Evolutionary conservation across 2,329 filamentous ascomycete genomes (phyloP), one percentile per base, ranked within the genome.

Genomic region (Ophiostoma triangulosporum): DNA sequence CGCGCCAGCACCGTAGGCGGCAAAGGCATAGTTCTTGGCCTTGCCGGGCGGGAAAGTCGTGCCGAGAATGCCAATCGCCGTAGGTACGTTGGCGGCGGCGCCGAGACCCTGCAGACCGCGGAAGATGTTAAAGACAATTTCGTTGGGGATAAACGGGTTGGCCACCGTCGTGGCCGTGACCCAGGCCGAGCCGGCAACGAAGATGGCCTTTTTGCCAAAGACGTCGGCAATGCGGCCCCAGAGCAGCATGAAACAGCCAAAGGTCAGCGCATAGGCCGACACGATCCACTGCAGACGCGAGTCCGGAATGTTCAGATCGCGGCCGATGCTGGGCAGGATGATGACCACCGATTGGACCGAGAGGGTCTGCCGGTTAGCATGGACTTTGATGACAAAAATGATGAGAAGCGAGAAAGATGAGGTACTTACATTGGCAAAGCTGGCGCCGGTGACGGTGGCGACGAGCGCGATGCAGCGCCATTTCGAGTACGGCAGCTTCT

Each of bases 1-100:
- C 0, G 81, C 78, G 1, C 81, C 83, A 1, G 80, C 80, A 17
- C 77, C 74, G 55, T 83, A 85, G 22, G 75, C 72, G 35, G 77
- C 78, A 59, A 87, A 86, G 1, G 82, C 81, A 62, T 84, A 84
- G 60, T 84, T 86, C 66, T 85, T 86, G 4, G 81, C 77, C 58
- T 78, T 81, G 0, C 83, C 80, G 0, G 81, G 81, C 1, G 77
- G 76, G 53, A 86, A 86, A 0, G 80, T 84, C 1, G 77, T 76
- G 0, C 81, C 82, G 3, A 87, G 64, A 36, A 86, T 86, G 0
- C 83, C 83, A 61, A 87, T 78, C 0, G 83, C 83, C 0, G 82
- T 85, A 0, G 83, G 83, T 0, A 86, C 80, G 61, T 84, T 86
- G 15, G 81, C 80, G 1, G 83, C 83, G 26, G 80, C 79, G 2